Evolutionary conservation across 306 rosid species (phyloP), one percentile per base, ranked within the genome.

Genomic region (Mucuna pruriens): DNA sequence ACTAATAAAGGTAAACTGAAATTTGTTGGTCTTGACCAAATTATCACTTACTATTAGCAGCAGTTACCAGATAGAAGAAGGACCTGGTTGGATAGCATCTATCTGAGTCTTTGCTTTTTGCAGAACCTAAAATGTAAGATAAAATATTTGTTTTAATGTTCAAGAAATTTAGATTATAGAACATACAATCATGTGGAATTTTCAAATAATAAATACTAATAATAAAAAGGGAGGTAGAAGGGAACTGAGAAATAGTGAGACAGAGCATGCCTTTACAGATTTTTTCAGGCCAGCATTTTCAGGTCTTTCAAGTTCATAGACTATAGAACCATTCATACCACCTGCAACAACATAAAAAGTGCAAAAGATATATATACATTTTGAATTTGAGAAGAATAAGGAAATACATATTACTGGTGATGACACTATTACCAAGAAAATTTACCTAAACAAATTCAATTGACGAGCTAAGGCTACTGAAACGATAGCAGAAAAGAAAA

Each of bases 281-380:
- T 86, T 89, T 75, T 88, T 87, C 26, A 95, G 94, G 69, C 98
- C 97, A 58, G 86, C 84, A 80, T 93, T 95, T 90, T 95, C 98
- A 25, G 89, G 94, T 87, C 98, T 91, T 82, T 85, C 93, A 83
- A 95, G 97, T 86, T 95, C 99, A 17, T 87, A 87, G 72, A 90
- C 71, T 33, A 95, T 65, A 67, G 98, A 93, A 81, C 99, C 98
- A 79, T 95, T 93, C 99, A 91, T 95, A 34, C 99, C 99, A 84
- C 99, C 99, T 93, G 88, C 85, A 86, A 76, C 57, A 58, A 78
- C 65, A 79, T 44, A 80, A 49, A 78, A 68, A 77, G 62, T 42
- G 34, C 61, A 13, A 13, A 58, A 22, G 16, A 33, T 29, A 29
- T 6, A 16, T n/a, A 70, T 33, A 71, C 15, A 60, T 77, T 48